Evolutionary conservation across 306 rosid species (phyloP), one percentile per base, ranked within the genome.

Genomic region (Prunus mongolica): DNA sequence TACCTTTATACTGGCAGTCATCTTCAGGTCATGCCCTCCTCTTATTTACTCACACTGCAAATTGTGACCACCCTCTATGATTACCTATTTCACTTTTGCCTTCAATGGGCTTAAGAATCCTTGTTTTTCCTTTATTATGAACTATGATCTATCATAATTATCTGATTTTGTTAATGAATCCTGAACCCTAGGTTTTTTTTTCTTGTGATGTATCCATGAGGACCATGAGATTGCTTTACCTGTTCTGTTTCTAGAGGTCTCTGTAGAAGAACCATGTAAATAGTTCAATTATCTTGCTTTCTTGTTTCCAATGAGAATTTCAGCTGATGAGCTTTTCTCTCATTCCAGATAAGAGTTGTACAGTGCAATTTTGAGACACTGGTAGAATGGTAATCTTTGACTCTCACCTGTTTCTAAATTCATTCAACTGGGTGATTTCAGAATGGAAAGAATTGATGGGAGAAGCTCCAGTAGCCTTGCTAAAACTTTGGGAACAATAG

Each of bases 361-460:
- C 50, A 45, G 0, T 52, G 30, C 62, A 66, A n/a, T 3, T 79
- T 67, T 38, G 44, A 61, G 30, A 49, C 1, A 44, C 5, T 62
- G 14, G 69, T 52, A 50, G 51, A 57, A 51, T 32, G 16, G 14
- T 75, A 25, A 18, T 19, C 5, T 5, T 45, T 7, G 27, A 54
- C 22, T 66, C 64, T 57, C 27, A 3, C 57, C 3, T 5, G 44
- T 57, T 71, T 76, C 68, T 69, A 72, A 79, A 73, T 76, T 67
- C 66, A 45, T 81, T 75, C 65, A 66, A 45, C 65, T 78, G 75
- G 74, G 47, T 77, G 81, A 74, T 76, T 81, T 80, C 84, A 94
- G 95, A 83, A 87, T 94, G 95, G 98, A 94, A 78, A 78, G 60
- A 55, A 73, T 94, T 57, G 79, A 83, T 70, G 78, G 87, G 91